Conservation (phyloP, 2,329 filamentous ascomycete species). For the Allantophomopsis lycopodina region DNA sequence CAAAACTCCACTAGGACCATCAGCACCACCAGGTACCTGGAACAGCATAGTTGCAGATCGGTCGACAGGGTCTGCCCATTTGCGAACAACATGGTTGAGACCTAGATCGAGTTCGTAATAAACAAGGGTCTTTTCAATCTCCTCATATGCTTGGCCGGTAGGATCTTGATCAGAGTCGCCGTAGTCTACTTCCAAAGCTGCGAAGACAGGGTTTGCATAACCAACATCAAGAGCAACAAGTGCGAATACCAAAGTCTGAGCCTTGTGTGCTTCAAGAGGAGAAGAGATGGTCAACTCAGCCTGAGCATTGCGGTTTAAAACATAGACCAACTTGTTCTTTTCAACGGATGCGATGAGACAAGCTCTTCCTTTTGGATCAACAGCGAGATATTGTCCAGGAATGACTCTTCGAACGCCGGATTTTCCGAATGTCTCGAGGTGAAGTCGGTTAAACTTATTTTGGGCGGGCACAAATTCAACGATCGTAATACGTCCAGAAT, state of each 20-base stretch:
- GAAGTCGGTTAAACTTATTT: slow-evolving; percentile 78
- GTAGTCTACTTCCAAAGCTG: slow-evolving; percentile 87
- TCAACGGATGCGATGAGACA: slow-evolving; percentile 89
- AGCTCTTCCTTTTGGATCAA: slow-evolving; percentile 89
- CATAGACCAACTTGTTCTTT: slow-evolving; percentile 99
- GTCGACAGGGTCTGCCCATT: slow-evolving; percentile 91
- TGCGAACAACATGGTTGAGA: slow-evolving; percentile 90
- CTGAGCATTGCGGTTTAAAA: slow-evolving; percentile 88
- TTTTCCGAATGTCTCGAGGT: slow-evolving; percentile 96
- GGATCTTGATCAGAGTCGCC: slow-evolving; percentile 83
- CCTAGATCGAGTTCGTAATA: slow-evolving; percentile 98
- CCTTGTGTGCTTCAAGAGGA: slow-evolving; percentile 88
- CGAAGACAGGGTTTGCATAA: slow-evolving; percentile 95
- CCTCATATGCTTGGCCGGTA: slow-evolving; percentile 66
- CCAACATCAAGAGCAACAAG: slow-evolving; percentile 85
- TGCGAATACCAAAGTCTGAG: slow-evolving; percentile 79
- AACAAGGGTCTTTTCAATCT: slow-evolving; percentile 80
- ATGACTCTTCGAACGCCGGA: slow-evolving; percentile 88
- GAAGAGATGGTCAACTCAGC: slow-evolving; percentile 95
- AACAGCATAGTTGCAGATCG: slow-evolving; percentile 81
- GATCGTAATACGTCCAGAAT: slow-evolving; percentile 90
- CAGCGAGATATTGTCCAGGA: slow-evolving; percentile 89
- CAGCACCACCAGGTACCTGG: slow-evolving; percentile 85
- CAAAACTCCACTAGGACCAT: slow-evolving; percentile 87
- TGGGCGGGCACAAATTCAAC: slow-evolving; percentile 80